A percentile compares a stretch with the other conserved stretches of the same genome.
Evolutionary conservation across 495 filamentous ascomycete species (phyloP).

Genomic region (Hyaloscypha variabilis): DNA sequence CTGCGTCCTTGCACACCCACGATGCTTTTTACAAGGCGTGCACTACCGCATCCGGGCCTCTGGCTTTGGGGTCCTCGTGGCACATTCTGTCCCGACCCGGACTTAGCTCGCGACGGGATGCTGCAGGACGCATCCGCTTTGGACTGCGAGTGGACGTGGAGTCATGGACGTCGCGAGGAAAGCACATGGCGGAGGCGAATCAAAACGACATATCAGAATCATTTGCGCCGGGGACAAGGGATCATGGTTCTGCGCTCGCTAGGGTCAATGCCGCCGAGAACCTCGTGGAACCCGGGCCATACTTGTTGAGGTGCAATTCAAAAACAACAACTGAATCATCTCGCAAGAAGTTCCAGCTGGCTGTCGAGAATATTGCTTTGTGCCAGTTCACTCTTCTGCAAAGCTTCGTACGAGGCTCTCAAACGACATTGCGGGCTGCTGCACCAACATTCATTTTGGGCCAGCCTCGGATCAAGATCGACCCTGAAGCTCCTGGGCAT

Average conservation of each 20-base stretch:
- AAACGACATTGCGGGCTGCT: not conserved
- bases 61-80: not conserved
- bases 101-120: slow-evolving; percentile 11
- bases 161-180: slow-evolving; percentile 19
- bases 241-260: not conserved
- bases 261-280: not conserved
- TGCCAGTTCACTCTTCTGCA: not conserved
- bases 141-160: not conserved
- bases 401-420: not conserved
- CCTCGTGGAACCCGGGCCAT: not conserved
- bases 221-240: not conserved
- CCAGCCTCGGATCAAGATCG: not conserved
- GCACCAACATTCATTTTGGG: not conserved
- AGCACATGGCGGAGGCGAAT: slow-evolving; percentile 21
- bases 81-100: not conserved
- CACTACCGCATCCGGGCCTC: not conserved
- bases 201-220: slow-evolving; percentile 13
- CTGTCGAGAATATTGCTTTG: not conserved
- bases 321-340: not conserved
- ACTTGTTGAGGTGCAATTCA: not conserved
- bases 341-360: not conserved
- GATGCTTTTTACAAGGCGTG: not conserved
- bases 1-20: not conserved
- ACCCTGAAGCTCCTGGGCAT: not conserved
- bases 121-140: slow-evolving; percentile 20